Conservation (phyloP, 1,139 yeast species). For the Geotrichum fermentans region DNA sequence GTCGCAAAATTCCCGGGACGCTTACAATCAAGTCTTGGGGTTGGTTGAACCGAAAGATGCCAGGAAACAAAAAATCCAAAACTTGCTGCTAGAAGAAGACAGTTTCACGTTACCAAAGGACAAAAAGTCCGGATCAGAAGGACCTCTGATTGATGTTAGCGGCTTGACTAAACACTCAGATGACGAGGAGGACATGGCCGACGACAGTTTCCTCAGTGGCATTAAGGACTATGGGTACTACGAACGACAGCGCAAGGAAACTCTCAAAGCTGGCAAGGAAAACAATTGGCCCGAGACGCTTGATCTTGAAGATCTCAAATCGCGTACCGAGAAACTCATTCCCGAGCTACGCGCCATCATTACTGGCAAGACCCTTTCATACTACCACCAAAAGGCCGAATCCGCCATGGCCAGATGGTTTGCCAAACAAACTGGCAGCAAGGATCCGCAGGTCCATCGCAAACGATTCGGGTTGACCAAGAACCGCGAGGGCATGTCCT, state of each 20-base stretch:
- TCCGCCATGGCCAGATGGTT: constrained; percentile 2
- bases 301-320: not conserved
- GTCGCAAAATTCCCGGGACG: too few species aligned
- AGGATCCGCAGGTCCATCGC: constrained; percentile 7
- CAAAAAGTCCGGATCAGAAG: not conserved
- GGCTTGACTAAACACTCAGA: not conserved
- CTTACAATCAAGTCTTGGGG: too few species aligned
- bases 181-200: not conserved
- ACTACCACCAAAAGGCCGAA: constrained; percentile 3
- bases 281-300: not conserved
- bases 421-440: not conserved
- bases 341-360: constrained; percentile 3
- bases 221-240: constrained; percentile 6
- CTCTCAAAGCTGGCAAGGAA: not conserved
- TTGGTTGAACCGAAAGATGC: too few species aligned
- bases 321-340: not conserved
- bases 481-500: not conserved
- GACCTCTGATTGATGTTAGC: not conserved
- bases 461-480: constrained; percentile 2
- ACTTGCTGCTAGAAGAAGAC: too few species aligned
- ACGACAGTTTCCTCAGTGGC: not conserved
- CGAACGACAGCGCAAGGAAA: not conserved
- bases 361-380: not conserved
- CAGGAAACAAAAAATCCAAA: too few species aligned
- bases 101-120: too few species aligned